These are phyloP conservation scores for Haplosporangium sp. DNA, from an alignment of 371 early-diverging fungal species.

Conservation along the genomic window DNA sequence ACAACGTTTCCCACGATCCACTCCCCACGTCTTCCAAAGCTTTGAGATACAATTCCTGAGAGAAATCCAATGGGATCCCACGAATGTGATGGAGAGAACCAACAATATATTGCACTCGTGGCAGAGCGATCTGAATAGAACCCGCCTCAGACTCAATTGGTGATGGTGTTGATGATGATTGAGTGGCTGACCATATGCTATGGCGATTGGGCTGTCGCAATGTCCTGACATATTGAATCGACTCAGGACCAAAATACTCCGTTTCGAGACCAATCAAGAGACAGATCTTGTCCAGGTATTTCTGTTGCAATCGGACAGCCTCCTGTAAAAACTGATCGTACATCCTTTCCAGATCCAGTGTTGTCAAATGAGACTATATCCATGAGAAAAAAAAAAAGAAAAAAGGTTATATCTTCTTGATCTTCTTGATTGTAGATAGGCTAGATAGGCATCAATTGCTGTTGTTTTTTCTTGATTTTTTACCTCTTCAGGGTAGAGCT, in stretches of 20 bases:
- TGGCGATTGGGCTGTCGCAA: slow-evolving; percentile 40
- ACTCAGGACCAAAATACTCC: slow-evolving; percentile 76
- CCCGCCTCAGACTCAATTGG: slow-evolving; percentile 25
- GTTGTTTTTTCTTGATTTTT: neutral
- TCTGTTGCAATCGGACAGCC: slow-evolving; percentile 75
- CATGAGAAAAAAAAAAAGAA: neutral
- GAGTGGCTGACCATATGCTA: slow-evolving; percentile 6
- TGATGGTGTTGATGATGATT: slow-evolving; percentile 24
- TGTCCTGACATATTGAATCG: slow-evolving; percentile 41
- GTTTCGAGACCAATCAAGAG: slow-evolving; percentile 93
- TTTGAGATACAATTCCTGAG: slow-evolving; percentile 64
- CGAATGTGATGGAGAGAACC: slow-evolving; percentile 94
- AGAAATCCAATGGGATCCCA: slow-evolving; percentile 88
- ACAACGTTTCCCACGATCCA: slow-evolving; percentile 61
- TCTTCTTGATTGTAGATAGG: too few relatives aligned
- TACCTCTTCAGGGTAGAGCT: slow-evolving; percentile 88
- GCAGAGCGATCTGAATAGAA: neutral
- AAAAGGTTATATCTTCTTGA: neutral
- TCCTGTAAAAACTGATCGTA: slow-evolving; percentile 74
- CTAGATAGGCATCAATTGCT: neutral
- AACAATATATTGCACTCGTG: slow-evolving; percentile 84
- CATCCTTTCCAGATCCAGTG: slow-evolving; percentile 62
- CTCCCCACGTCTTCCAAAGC: slow-evolving; percentile 58
- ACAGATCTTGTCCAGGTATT: slow-evolving; percentile 70
- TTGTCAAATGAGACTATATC: slow-evolving; percentile 69